Evolutionary conservation across 306 rosid genomes (phyloP), one percentile per base, ranked within the genome.

Genomic region (Cucurbita moschata): DNA sequence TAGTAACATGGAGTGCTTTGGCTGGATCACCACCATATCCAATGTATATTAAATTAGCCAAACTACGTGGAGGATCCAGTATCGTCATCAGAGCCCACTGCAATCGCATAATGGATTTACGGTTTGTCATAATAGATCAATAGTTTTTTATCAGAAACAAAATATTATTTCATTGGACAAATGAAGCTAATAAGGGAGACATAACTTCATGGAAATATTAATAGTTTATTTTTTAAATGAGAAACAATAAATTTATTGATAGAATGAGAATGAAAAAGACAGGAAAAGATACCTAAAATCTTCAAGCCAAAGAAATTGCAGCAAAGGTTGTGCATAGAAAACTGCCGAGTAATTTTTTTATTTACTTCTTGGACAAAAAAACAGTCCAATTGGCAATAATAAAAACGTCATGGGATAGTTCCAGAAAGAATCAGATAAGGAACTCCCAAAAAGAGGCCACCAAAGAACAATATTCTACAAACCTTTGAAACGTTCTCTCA

Each of bases 61-160:
- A 69, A 82, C 91, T 87, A 71, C 74, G 72, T 56, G 67, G 79
- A 55, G 98, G 97, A 82, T 94, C 89, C 65, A 87, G 77, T 54
- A 87, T 81, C 51, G 98, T 90, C 98, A 90, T 93, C 71, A 90
- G 85, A 79, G 93, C 87, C 98, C 98, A 93, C 98, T 93, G 96
- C 86, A 86, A 75, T 77, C 67, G 76, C 71, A 73, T 19, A 52
- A 26, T 59, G 19, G 40, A 59, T 72, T 6, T 19, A 59, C 10
- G 21, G 60, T 72, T 42, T 42, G 75, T 15, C 71, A 77, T 8
- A 11, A 50, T 71, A 51, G 72, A 47, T 56, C 55, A 44, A 76
- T 26, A 63, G 35, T 2, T 62, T n/a, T 51, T 61, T 26, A 62
- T 26, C 3, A 8, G 8, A 14, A 10, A 61, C 59, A 47, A 51